These are phyloP conservation scores for Geum urbanum DNA, from an alignment of 306 rosid genomes.

Conservation along the genomic window DNA sequence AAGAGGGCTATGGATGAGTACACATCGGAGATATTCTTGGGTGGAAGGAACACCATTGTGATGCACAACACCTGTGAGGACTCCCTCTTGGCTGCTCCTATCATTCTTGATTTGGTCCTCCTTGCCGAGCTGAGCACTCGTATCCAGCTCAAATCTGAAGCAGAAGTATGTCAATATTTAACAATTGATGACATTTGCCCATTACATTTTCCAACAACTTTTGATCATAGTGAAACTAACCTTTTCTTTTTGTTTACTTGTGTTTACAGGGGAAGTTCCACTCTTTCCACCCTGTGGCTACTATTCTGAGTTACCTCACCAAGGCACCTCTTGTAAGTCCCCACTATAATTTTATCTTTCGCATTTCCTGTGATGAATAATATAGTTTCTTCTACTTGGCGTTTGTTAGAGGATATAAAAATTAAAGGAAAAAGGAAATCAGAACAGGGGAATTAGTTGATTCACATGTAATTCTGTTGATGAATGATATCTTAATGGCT, in stretches of 20 bases:
- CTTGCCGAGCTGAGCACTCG: slow-evolving; percentile 98
- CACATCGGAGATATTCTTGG: slow-evolving; percentile 98
- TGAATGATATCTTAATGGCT: background rate
- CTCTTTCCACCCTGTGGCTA: slow-evolving; percentile 94
- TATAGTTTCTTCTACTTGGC: background rate
- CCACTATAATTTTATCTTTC: background rate
- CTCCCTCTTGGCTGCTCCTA: slow-evolving; percentile 97
- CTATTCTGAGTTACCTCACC: slow-evolving; percentile 90
- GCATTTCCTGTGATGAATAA: background rate
- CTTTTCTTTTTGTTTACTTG: background rate
- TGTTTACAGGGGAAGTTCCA: slow-evolving; percentile 79
- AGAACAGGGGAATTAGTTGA: background rate
- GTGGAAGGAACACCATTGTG: slow-evolving; percentile 86
- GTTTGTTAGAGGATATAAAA: background rate
- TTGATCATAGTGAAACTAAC: background rate
- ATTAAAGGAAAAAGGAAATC: background rate
- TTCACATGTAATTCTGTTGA: background rate
- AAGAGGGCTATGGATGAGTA: slow-evolving; percentile 99
- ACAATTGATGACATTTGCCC: background rate
- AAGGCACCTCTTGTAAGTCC: slow-evolving; percentile 94
- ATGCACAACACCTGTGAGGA: slow-evolving; percentile 99
- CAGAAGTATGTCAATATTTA: slow-evolving; percentile 49
- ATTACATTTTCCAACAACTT: background rate
- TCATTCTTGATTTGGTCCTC: slow-evolving; percentile 90
- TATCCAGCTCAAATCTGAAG: slow-evolving; percentile 80